These are phyloP conservation scores for Nematocida sp. DNA, from an alignment of 371 early-diverging fungal species.

Conservation along the genomic window DNA sequence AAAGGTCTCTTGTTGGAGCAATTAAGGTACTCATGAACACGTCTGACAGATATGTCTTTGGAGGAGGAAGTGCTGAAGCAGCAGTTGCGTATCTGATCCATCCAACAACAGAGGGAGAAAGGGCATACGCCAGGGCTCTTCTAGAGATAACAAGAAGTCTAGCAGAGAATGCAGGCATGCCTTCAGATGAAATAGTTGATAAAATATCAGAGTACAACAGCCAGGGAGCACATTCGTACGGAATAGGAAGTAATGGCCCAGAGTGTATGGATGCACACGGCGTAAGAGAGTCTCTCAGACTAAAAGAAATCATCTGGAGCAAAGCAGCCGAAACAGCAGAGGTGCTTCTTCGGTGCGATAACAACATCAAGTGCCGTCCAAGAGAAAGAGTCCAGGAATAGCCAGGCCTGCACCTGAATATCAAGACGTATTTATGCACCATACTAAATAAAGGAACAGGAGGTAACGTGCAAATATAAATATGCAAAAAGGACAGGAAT, in stretches of 20 bases:
- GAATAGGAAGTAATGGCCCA: constrained; percentile 74
- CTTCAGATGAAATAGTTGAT: constrained; percentile 81
- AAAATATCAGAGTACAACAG: constrained; percentile 84
- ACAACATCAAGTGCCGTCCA: constrained; percentile 90
- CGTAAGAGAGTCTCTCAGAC: constrained; percentile 91
- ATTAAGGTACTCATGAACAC: constrained; percentile 90
- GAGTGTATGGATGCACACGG: constrained; percentile 81
- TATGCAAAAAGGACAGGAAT: too few species aligned
- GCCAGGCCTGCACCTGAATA: background rate
- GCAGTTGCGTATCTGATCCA: constrained; percentile 90
- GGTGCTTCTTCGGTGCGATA: constrained; percentile 96
- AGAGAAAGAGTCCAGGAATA: constrained; percentile 72
- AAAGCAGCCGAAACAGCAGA: constrained; percentile 96
- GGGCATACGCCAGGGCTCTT: constrained; percentile 88
- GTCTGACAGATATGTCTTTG: constrained; percentile 81
- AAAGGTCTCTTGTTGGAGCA: constrained; percentile 96
- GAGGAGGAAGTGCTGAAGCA: constrained; percentile 84
- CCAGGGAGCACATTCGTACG: constrained; percentile 76
- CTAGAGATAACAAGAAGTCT: constrained; percentile 91
- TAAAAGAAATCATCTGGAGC: constrained; percentile 90
- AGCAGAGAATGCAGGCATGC: constrained; percentile 95
- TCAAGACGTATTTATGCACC: too few species aligned
- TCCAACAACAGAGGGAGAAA: constrained; percentile 90
- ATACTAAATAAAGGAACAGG: too few species aligned
- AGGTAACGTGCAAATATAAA: too few species aligned